Conservation (phyloP, 352 stramenopile species). For the Pythium brassicae region DNA sequence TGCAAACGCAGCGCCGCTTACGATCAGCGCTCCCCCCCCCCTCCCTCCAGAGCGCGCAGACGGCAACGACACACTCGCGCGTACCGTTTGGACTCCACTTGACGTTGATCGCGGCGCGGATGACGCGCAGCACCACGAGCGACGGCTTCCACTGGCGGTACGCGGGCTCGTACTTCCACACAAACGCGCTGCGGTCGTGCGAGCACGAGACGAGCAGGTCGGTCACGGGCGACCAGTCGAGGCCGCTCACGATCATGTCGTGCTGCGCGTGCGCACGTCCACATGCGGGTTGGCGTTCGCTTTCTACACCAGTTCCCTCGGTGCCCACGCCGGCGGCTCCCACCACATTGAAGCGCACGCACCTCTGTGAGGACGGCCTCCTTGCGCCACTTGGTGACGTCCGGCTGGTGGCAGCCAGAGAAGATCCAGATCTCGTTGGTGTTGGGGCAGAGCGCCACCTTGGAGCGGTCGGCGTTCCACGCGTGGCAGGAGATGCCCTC, state of each 20-base stretch:
- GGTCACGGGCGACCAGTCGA: constrained; percentile 92
- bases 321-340: no score
- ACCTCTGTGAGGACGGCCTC: constrained; percentile 80
- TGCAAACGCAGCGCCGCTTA: no score
- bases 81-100: constrained; percentile 91
- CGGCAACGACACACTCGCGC: constrained; percentile 7
- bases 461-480: constrained; percentile 89
- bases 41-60: no score
- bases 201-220: constrained; percentile 94
- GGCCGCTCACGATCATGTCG: constrained; percentile 90
- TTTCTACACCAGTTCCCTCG: no score
- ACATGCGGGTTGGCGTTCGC: no score
- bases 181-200: constrained; percentile 93
- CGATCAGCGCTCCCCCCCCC: no score
- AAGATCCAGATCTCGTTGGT: constrained; percentile 93
- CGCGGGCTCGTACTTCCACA: constrained; percentile 90
- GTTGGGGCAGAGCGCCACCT: constrained; percentile 90
- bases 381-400: constrained; percentile 81
- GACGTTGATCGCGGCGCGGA: constrained; percentile 89
- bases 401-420: constrained; percentile 68
- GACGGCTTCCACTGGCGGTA: constrained; percentile 89
- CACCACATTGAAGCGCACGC: background rate
- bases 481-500: constrained; percentile 89
- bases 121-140: constrained; percentile 90
- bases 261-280: no score